Conservation (phyloP, 1,284 basidiomycete species). For the Takashimella tepidaria region DNA sequence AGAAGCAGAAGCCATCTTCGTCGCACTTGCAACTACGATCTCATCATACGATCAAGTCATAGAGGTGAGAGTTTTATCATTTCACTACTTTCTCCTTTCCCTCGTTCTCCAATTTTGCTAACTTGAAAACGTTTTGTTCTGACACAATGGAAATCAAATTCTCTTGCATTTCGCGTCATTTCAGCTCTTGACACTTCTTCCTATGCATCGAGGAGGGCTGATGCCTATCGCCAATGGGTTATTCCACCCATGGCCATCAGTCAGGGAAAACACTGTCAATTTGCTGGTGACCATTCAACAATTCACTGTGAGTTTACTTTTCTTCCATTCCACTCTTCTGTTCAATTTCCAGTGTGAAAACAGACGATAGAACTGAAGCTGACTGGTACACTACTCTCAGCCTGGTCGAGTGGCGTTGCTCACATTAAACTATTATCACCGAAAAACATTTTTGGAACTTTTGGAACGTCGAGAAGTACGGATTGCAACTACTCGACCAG, state of each 20-base stretch:
- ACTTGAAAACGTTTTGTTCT: not conserved
- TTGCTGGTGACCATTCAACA: constrained; percentile 71
- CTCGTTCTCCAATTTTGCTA: too few relatives aligned
- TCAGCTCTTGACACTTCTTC: constrained; percentile 71
- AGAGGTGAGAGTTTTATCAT: too few relatives aligned
- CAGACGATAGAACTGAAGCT: not conserved
- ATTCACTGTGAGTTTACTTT: constrained; percentile 59
- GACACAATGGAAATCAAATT: not conserved
- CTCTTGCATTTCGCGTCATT: too few relatives aligned
- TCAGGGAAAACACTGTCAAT: constrained; percentile 75
- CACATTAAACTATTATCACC: constrained; percentile 83
- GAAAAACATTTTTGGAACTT: constrained; percentile 45
- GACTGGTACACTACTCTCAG: constrained; percentile 49
- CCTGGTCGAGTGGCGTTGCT: constrained; percentile 79
- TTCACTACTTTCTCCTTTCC: too few relatives aligned
- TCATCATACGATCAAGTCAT: constrained; percentile 79
- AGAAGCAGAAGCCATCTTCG: constrained; percentile 72
- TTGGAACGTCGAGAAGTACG: constrained; percentile 15
- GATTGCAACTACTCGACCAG: not conserved
- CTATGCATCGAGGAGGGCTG: constrained; percentile 76
- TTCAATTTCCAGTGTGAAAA: not conserved
- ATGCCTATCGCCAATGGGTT: constrained; percentile 80
- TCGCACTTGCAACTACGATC: constrained; percentile 62
- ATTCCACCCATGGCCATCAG: constrained; percentile 72
- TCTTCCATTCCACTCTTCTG: constrained; percentile 4